These are phyloP conservation scores for Paecilomyces sp. DNA, from an alignment of 2,329 filamentous ascomycete species.

Conservation along the genomic window DNA sequence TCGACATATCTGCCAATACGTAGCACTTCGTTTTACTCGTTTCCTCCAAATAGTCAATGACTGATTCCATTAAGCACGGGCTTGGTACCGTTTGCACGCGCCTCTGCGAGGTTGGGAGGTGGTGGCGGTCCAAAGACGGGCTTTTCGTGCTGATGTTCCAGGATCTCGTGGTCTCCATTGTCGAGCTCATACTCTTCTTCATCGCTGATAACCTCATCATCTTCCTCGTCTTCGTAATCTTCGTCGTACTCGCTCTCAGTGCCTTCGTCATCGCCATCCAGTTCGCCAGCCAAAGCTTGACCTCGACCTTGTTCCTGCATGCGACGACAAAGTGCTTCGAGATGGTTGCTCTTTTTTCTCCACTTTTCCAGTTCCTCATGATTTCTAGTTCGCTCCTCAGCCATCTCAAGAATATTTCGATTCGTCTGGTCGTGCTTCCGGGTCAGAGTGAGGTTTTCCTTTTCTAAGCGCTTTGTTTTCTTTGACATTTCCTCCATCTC, in stretches of 20 bases:
- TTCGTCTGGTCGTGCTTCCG: conserved; percentile 91
- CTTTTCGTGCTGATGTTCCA: conserved; percentile 32
- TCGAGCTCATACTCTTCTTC: conserved; percentile 59
- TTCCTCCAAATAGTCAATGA: not conserved
- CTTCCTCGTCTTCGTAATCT: conserved; percentile 52
- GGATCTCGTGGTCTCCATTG: conserved; percentile 55
- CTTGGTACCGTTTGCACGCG: conserved; percentile 39
- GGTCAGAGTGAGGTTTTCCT: conserved; percentile 86
- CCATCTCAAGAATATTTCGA: conserved; percentile 94
- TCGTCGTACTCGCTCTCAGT: conserved; percentile 47
- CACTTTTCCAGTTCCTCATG: conserved; percentile 71
- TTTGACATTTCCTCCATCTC: conserved; percentile 99
- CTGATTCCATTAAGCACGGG: conserved; percentile 33
- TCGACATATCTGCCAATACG: not conserved
- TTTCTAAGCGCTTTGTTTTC: conserved; percentile 93
- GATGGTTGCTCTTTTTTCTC: conserved; percentile 78
- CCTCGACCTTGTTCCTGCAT: conserved; percentile 94
- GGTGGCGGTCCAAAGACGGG: conserved; percentile 44
- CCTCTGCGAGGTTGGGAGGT: conserved; percentile 42
- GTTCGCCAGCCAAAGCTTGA: conserved; percentile 55
- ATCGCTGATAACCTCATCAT: conserved; percentile 54
- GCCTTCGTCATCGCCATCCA: conserved; percentile 47
- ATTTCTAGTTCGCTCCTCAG: conserved; percentile 75
- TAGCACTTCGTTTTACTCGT: not conserved
- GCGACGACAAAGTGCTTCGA: conserved; percentile 88